Base-by-base conservation (phyloP, 148 eudicot species). In the Fagopyrum esculentum region DNA sequence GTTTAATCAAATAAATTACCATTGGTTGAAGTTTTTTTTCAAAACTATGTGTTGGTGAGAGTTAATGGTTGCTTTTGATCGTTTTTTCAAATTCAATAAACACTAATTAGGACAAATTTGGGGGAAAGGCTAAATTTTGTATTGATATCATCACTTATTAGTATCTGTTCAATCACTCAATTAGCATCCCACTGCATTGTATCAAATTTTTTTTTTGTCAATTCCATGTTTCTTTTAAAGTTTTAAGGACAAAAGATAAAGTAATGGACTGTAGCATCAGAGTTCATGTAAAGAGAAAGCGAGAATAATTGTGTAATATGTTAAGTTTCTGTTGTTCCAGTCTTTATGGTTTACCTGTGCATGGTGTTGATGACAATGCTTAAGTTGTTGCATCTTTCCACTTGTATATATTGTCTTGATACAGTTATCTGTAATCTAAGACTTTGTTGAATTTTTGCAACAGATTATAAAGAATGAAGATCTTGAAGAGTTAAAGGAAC, bases 401-500 rank as follows among this genome's bases (percentile, higher is more conserved):
- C 12, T 69, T 45, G 72, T 16, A 40, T 43, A 40, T 69, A 69
- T 66, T 68, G 19, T 59, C 40, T 43, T n/a, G 48, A 40, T 10
- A 44, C 45, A 35, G 71, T 68, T 35, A 9, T 35, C 6, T 35
- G 46, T 44, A 70, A 15, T 57, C 63, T 6, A 44, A 6, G 11
- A 22, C 51, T 45, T 45, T 45, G 50, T 43, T 69, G 49, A 69
- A 5, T 69, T 13, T 69, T 40, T 68, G 56, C 17, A 77, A 78
- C 87, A 89, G 91, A 78, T 73, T 10, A 83, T 87, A 72, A 74
- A 72, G 57, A 74, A 79, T 71, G 72, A 78, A 3, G 87, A 89
- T 75, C 85, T 89, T 17, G 93, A 89, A 76, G 84, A 83, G 69
- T 40, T 89, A 52, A 81, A 76, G 78, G 87, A 87, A 73, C 82